A percentile compares a stretch with the other conserved stretches of the same genome.
Evolutionary conservation across 352 stramenopile species (phyloP).

Genomic region (Phytophthora cactorum): DNA sequence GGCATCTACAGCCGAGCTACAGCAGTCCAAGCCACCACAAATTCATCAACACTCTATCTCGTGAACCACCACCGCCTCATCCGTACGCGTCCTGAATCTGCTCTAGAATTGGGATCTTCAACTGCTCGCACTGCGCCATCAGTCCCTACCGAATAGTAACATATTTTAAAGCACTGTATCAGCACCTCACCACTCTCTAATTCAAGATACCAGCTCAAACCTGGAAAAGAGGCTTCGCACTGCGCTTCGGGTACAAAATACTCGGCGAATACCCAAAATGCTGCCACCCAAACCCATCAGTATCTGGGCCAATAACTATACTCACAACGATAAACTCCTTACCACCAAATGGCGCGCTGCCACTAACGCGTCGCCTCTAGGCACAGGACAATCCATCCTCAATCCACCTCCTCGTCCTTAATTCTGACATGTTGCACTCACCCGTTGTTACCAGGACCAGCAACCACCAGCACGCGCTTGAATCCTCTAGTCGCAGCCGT

Average conservation of each 20-base stretch:
- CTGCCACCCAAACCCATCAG: conserved; percentile 27
- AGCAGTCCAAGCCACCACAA: not conserved
- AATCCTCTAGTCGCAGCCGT: conserved; percentile 6
- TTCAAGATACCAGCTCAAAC: conserved; percentile 26
- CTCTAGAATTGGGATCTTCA: conserved; percentile 84
- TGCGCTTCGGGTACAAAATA: conserved; percentile 96
- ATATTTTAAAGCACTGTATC: not conserved
- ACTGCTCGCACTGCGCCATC: conserved; percentile 74
- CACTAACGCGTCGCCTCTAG: conserved; percentile 97
- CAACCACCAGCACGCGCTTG: conserved; percentile 91
- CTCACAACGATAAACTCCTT: not conserved
- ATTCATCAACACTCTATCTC: conserved; percentile 1
- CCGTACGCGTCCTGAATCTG: conserved; percentile 52
- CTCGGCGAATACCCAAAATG: conserved; percentile 96
- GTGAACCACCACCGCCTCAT: not conserved
- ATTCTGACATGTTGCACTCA: conserved; percentile 18
- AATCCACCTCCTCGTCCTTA: not conserved
- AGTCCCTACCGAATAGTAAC: conserved; percentile 47
- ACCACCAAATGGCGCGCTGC: conserved; percentile 96
- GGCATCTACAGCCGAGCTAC: conserved; percentile 53
- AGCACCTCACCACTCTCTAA: not conserved
- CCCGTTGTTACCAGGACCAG: conserved; percentile 99
- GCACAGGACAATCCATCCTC: not conserved
- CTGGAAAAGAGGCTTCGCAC: conserved; percentile 78
- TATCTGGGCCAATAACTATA: not conserved